Evolutionary conservation across 495 filamentous ascomycete species (phyloP).

Genomic region (Beverwykella pulmonaria): DNA sequence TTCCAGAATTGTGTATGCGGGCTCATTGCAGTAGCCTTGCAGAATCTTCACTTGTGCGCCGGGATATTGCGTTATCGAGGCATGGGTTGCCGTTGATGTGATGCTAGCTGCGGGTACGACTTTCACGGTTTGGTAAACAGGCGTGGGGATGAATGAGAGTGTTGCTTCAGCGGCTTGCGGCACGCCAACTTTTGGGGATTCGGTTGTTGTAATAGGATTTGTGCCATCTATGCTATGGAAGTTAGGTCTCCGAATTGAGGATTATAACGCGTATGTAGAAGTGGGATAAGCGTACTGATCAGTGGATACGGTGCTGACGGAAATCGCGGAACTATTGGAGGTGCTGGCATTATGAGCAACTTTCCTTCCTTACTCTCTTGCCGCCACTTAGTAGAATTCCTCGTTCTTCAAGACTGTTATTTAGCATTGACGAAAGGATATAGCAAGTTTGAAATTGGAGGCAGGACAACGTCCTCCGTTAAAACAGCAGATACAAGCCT

Average conservation of each 20-base stretch:
- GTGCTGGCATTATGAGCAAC: background rate
- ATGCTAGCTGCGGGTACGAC: slow-evolving; percentile 6
- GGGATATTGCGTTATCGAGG: slow-evolving; percentile 6
- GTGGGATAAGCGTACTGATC: background rate
- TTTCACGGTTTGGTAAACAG: slow-evolving; percentile 5
- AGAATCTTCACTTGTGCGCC: background rate
- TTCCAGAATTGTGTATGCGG: slow-evolving; percentile 25
- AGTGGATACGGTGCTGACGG: slow-evolving; percentile 2
- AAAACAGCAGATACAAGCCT: background rate
- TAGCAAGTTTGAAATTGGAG: background rate
- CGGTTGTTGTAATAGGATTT: background rate
- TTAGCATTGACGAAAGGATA: background rate
- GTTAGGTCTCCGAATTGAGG: background rate
- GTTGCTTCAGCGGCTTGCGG: slow-evolving; percentile 1
- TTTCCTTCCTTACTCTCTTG: background rate
- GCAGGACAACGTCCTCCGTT: background rate
- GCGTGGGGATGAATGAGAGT: slow-evolving; percentile 7
- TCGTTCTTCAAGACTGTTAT: background rate
- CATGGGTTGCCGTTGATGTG: background rate
- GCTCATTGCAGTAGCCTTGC: slow-evolving; percentile 21
- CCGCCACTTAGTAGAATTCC: background rate
- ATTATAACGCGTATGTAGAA: background rate
- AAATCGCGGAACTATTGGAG: background rate
- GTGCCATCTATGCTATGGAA: background rate
- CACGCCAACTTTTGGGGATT: background rate